Evolutionary conservation across 2,329 filamentous ascomycete species (phyloP), one percentile per base, ranked within the genome.

Genomic region (Fusarium burgessii): DNA sequence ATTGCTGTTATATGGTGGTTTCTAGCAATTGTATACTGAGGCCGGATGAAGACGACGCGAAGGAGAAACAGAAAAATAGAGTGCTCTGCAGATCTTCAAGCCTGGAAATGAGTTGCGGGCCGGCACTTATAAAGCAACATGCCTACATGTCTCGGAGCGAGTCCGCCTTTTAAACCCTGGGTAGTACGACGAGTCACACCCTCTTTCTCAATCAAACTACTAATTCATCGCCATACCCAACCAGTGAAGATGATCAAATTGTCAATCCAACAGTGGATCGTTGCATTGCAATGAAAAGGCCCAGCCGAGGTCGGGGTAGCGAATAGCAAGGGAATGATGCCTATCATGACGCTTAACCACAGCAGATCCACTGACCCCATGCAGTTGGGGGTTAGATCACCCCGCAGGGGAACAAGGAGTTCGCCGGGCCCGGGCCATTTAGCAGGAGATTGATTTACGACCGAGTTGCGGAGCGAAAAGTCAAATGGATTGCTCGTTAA

Each of bases 301-400:
- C 51, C 58, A 72, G 62, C 70, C 70, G 70, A 73, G 70, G 70
- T 73, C 70, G 70, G 70, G 52, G 47, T 63, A 41, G 36, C 17
- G 42, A 55, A 46, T 56, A 40, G 23, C 60, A 58, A 35, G 60
- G 42, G 46, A 45, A 66, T 35, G 23, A 61, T 67, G 41, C n/a
- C 45, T 40, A 61, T 41, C 55, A 46, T 56, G 51, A 62, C 47
- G 47, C 54, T 62, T 38, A 47, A 45, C n/a, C 41, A 41, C 23
- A 60, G 47, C 38, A 40, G 58, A 45, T 58, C 65, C 51, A 62
- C 58, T 42, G 11, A 43, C 42, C 56, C 32, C 58, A 43, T 58
- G 40, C 45, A 38, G 33, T 54, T 65, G 35, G 27, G n/a, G 63
- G 38, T 63, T 51, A 54, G 55, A 50, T 55, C 50, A 63, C 66